Evolutionary conservation across 305 asterid species (phyloP), one percentile per base, ranked within the genome.

Genomic region (Euphrasia arctica): DNA sequence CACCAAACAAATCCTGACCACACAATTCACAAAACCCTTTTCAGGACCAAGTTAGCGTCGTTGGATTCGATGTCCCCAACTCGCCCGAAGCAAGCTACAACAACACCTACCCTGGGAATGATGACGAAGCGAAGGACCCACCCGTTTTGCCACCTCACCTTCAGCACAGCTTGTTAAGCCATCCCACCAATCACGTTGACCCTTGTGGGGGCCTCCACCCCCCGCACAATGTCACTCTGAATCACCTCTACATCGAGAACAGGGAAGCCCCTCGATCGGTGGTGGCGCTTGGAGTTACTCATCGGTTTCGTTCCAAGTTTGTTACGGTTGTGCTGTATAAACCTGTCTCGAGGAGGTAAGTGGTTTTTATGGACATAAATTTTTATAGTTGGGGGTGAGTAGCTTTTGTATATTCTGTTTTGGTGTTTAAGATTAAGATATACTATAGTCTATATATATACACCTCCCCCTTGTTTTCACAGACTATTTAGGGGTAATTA

Each of bases 61-160:
- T 56, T 52, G 96, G 96, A 54, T 89, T 89, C 41, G 90, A 89
- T 50, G 78, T 79, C 59, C 87, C 88, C 27, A 75, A 78, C 65
- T 89, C 96, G 28, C 96, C 95, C 0, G 96, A 84, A 27, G 55
- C 88, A 62, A 86, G 96, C 71, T 89, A 86, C 81, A 84, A 73
- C 74, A 86, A 78, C 9, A 76, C 29, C 14, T 84, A 78, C 72
- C 82, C 84, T 3, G 79, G 74, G 32, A 69, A 56, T 4, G 96
- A 86, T 69, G 90, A 86, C 11, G 96, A 84, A 51, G 95, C 81
- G 15, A 79, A 80, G 62, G 92, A 83, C 18, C 95, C 90, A 1
- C 96, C 92, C 6, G 9, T 66, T 0, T 74, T 86, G 51, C 90
- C 96, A 0, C 81, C 84, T 1, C 95, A 89, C 69, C 80, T 89